Base-by-base conservation (phyloP, 225 moss, liverwort and hornwort species). In the Asterella californica region DNA sequence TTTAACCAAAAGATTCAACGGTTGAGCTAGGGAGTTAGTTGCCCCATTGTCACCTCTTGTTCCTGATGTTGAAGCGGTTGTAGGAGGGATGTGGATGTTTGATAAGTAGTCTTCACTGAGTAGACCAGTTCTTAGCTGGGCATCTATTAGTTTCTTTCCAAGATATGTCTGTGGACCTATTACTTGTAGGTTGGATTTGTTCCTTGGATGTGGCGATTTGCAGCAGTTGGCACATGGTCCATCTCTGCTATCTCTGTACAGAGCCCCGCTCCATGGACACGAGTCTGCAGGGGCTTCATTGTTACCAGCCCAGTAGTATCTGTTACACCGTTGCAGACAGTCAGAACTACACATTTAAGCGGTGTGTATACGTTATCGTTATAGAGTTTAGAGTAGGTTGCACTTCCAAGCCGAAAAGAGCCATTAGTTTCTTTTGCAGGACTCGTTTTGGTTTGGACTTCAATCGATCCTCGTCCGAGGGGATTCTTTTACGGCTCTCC, bases 401-500 rank as follows among this genome's bases (percentile, higher is more conserved):
- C 27, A 50, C 10, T 32, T 52, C 46, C 73, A 74, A 29, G 27
- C 73, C 29, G 42, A 47, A 47, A 9, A 14, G 2, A n/a, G 29
- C 24, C 73, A 2, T 18, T 8, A 0, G 66, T 30, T 42, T 42
- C n/a, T n/a, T n/a, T 24, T 9, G 6, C 11, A 18, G 66, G 66
- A 66, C 30, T 30, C 32, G 66, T 10, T 10, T 66, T 9, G 29
- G 67, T 33, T 67, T 32, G 32, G 67, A 67, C 67, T 67, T 67
- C 32, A 67, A 67, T 34, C 19, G 34, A 32, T 32, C 67, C 67
- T 67, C 67, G 30, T 67, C 15, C 1, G 67, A 67, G 67, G 67
- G 34, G 32, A 67, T 67, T 67, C 67, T 67, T 67, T 67, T 33
- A 62, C n/a, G n/a, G n/a, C n/a, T n/a, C n/a, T n/a, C n/a, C n/a